Evolutionary conservation across 345 rosid genomes (phyloP).

Genomic region (Pistacia integerrima): DNA sequence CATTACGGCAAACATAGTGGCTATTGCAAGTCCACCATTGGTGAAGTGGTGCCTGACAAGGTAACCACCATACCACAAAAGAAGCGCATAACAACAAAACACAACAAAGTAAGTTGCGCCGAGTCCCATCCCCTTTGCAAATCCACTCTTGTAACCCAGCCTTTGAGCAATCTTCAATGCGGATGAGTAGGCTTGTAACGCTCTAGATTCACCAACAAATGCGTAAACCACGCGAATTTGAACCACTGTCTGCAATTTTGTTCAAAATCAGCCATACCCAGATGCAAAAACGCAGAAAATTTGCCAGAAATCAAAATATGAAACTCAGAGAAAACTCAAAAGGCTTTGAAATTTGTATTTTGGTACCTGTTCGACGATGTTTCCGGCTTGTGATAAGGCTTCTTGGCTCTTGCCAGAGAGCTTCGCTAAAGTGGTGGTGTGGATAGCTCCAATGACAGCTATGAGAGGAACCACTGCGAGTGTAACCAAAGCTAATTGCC

Average conservation of each 20-base stretch:
- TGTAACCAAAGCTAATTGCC: slow-evolving; percentile 95
- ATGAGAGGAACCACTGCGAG: slow-evolving; percentile 97
- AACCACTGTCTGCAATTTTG: slow-evolving; percentile 68
- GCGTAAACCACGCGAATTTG: slow-evolving; percentile 93
- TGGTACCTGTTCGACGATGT: slow-evolving; percentile 85
- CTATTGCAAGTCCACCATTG: slow-evolving; percentile 91
- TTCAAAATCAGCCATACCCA: slow-evolving; percentile 33
- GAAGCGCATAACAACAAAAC: slow-evolving; percentile 89
- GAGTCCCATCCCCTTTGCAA: slow-evolving; percentile 90
- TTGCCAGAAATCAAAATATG: neutral
- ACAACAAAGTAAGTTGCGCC: slow-evolving; percentile 98
- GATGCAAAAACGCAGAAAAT: slow-evolving; percentile 23
- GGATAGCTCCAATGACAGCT: slow-evolving; percentile 88
- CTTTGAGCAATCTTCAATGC: slow-evolving; percentile 76
- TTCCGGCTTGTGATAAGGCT: slow-evolving; percentile 91
- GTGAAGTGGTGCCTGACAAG: slow-evolving; percentile 91
- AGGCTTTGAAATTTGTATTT: neutral
- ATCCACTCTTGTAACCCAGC: slow-evolving; percentile 81
- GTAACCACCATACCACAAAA: slow-evolving; percentile 95
- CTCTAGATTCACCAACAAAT: slow-evolving; percentile 90
- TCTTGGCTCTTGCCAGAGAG: slow-evolving; percentile 81
- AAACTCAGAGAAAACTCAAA: neutral
- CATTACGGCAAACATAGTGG: slow-evolving; percentile 98
- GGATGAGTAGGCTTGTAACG: slow-evolving; percentile 74
- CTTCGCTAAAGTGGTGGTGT: slow-evolving; percentile 74